Conservation (phyloP, 805 yeast genomes). For the Millerago galiae region DNA sequence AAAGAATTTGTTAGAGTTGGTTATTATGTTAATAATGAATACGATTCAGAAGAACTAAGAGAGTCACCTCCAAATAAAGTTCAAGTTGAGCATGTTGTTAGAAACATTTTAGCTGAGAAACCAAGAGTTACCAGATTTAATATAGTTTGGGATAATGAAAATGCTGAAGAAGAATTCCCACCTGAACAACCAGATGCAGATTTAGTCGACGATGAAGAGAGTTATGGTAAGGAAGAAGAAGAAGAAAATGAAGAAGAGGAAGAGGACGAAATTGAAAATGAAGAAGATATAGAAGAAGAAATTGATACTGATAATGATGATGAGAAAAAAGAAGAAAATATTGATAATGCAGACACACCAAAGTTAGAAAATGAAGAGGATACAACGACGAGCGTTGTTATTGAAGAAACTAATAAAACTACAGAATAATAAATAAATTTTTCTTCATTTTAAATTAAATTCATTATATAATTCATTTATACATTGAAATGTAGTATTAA, state of each 20-base stretch:
- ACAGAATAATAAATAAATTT: not conserved
- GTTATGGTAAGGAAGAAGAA: conserved; percentile 48
- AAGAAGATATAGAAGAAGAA: conserved; percentile 37
- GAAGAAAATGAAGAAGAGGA: conserved; percentile 40
- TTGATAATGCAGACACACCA: conserved; percentile 6
- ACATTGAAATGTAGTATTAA: conserved; percentile 37
- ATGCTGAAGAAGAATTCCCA: conserved; percentile 60
- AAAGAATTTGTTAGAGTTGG: conserved; percentile 96
- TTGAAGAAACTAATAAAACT: not conserved
- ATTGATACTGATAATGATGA: conserved; percentile 17
- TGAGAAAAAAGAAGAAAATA: conserved; percentile 8
- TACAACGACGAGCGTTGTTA: conserved; percentile 2
- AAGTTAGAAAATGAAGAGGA: conserved; percentile 4
- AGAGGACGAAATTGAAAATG: conserved; percentile 35
- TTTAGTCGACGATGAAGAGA: conserved; percentile 57
- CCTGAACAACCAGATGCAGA: conserved; percentile 69
- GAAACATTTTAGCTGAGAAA: conserved; percentile 93
- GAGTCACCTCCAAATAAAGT: conserved; percentile 93
- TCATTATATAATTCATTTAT: conserved; percentile 34
- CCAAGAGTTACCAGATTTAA: conserved; percentile 96
- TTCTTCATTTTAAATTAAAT: not conserved
- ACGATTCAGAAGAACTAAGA: conserved; percentile 85
- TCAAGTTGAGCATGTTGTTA: conserved; percentile 86
- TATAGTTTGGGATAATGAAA: conserved; percentile 91
- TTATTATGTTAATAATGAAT: conserved; percentile 95